Evolutionary conservation across 139 green algal species (phyloP).

Genomic region (Yamagishiella unicocca): DNA sequence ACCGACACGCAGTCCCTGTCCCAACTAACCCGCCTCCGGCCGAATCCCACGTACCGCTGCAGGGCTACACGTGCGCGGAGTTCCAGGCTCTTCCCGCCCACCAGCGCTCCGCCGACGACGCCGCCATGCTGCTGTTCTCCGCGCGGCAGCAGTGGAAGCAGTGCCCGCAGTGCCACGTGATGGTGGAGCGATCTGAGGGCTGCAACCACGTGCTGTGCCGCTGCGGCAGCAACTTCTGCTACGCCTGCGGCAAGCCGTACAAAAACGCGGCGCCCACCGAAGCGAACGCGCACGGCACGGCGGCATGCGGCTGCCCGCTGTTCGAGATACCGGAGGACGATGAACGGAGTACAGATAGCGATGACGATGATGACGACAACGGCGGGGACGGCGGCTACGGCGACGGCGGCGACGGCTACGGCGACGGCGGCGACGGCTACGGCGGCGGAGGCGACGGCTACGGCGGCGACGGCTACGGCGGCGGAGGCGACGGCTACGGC

Average conservation of each 20-base stretch:
- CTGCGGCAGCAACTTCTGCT: constrained; percentile 67
- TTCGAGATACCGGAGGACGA: constrained; percentile 55
- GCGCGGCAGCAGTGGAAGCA: constrained; percentile 52
- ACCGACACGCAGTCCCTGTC: too few species aligned
- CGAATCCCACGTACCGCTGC: neutral
- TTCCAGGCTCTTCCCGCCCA: constrained; percentile 66
- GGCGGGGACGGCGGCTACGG: neutral
- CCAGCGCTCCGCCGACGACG: constrained; percentile 61
- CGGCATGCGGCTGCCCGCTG: constrained; percentile 47
- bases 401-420: neutral
- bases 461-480: too few species aligned
- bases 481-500: neutral
- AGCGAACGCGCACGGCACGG: constrained; percentile 59
- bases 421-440: neutral
- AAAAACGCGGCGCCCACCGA: constrained; percentile 10
- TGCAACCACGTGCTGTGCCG: constrained; percentile 70
- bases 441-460: too few species aligned
- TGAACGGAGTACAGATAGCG: neutral
- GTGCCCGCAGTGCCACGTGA: constrained; percentile 59
- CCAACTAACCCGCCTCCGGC: neutral
- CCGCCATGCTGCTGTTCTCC: constrained; percentile 57
- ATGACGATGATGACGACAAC: neutral
- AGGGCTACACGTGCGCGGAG: constrained; percentile 61
- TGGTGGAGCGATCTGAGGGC: constrained; percentile 67
- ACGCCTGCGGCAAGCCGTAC: constrained; percentile 61